Base-by-base conservation (phyloP, 176 grass and related monocot species). In the Cocos nucifera region DNA sequence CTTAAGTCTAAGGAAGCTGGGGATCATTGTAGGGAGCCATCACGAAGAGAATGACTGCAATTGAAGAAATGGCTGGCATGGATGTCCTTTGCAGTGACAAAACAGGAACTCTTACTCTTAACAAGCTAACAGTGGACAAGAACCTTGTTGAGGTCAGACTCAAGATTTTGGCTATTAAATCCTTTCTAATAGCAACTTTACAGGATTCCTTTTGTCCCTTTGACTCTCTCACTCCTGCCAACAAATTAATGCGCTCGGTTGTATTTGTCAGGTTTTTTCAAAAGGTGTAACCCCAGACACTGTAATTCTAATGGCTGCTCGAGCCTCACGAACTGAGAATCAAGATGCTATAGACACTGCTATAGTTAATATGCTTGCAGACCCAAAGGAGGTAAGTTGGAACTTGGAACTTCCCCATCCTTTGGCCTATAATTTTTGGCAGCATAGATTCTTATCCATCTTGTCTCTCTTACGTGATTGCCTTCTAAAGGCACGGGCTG, bases 41-140 rank as follows among this genome's bases (percentile, higher is more conserved):
- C 59, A 89, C 86, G 50, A 89, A 89, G 54, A 79, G 86, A 68
- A 89, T 89, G 86, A 89, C 86, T 65, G 86, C 86, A 72, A 89
- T 89, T n/a, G 86, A 89, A 57, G 86, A 89, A 72, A 89, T 89
- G 86, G 82, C 86, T 57, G 86, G 86, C 21, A 89, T 89, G 86
- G 86, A 89, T 79, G 86, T 89, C 17, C 86, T 89, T 57, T 89
- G 86, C 78, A 89, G 86, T 89, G 86, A 89, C 28, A 89, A 89
- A 71, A 89, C 86, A 30, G 86, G 86, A 25, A 89, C 86, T 17
- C 55, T 85, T 26, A 89, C 86, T 9, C 54, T 89, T 61, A 89
- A 89, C 54, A 89, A 89, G 52, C 62, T 89, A 15, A 85, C 82
- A 2, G 86, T 89, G 32, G 86, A 89, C 62, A 81, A 89, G 56